Evolutionary conservation across 2,329 filamentous ascomycete genomes (phyloP).

Genomic region (Calonectria leucothoes): DNA sequence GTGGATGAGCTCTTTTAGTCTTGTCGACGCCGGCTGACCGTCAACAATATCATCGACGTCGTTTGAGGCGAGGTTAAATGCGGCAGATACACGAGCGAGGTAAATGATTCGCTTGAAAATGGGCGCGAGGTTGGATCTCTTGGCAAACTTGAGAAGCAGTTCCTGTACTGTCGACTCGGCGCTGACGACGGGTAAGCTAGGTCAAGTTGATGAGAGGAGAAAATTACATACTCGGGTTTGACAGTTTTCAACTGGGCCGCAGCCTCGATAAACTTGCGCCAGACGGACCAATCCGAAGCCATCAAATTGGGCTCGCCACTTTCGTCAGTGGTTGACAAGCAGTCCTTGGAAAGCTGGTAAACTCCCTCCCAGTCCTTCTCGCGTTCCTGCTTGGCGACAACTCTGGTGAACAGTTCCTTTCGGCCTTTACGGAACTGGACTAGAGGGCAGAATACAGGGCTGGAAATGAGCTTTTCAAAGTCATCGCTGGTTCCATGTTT

Average conservation of each 20-base stretch:
- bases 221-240: constrained; percentile 47
- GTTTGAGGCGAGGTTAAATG: constrained; percentile 47
- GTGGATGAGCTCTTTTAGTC: constrained; percentile 48
- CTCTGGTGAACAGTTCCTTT: constrained; percentile 60
- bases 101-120: constrained; percentile 55
- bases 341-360: constrained; percentile 57
- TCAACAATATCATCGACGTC: constrained; percentile 46
- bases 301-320: constrained; percentile 53
- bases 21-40: constrained; percentile 42
- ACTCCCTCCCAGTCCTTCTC: constrained; percentile 55
- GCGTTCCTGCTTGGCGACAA: constrained; percentile 50
- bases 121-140: constrained; percentile 44
- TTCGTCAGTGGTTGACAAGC: constrained; percentile 53
- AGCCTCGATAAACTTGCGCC: constrained; percentile 54
- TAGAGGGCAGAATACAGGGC: constrained; percentile 55
- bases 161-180: constrained; percentile 40
- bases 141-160: constrained; percentile 46
- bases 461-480: constrained; percentile 52
- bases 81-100: constrained; percentile 51
- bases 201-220: not conserved
- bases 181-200: constrained; percentile 36
- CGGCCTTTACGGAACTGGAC: constrained; percentile 58
- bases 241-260: constrained; percentile 47
- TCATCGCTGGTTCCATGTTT: constrained; percentile 56
- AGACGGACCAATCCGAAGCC: constrained; percentile 58